Evolutionary conservation across 768 basidiomycete species (phyloP), one percentile per base, ranked within the genome.

Genomic region (Tylopilus balloui): DNA sequence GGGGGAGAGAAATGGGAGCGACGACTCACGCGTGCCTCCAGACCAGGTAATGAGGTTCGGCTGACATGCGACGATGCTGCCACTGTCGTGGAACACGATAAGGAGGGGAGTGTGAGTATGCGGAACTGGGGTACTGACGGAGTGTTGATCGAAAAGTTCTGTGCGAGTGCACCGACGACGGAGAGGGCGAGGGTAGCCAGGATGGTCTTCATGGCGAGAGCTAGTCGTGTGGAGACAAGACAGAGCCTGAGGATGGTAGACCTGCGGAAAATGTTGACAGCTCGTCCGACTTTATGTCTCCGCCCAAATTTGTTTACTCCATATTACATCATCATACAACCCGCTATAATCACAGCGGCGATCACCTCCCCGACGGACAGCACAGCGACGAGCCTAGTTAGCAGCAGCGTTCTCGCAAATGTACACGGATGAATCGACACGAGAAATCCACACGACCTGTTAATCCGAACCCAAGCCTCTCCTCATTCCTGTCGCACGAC

Each of bases 61-160:
- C 56, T 81, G 64, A 66, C 88, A 90, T 50, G 77, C 70, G 28
- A 77, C 73, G 17, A 70, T 74, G 42, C 70, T 74, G 32, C 63
- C 13, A 31, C 83, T 86, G 53, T 2, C 53, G 23, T 34, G 35
- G 12, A 38, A 38, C 21, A 39, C 19, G 48, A 52, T 53, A 12
- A 58, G 42, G 40, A 35, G 21, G 9, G 4, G 35, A 12, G 17
- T 31, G 6, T 15, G 13, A 1, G 42, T 3, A 32, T 29, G 23
- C 20, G 34, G 13, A 11, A 14, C 8, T 21, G 7, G 25, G 13
- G 28, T 28, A 76, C 86, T 61, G 56, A 88, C 87, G 88, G 88
- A 31, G 88, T 91, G 64, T 86, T 83, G 63, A 89, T 71, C 1
- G 56, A 69, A 55, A 81, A 60, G 61, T 77, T 78, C 59, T 80